Base-by-base conservation (phyloP, 306 rosid species). In the Quercus agrifolia region DNA sequence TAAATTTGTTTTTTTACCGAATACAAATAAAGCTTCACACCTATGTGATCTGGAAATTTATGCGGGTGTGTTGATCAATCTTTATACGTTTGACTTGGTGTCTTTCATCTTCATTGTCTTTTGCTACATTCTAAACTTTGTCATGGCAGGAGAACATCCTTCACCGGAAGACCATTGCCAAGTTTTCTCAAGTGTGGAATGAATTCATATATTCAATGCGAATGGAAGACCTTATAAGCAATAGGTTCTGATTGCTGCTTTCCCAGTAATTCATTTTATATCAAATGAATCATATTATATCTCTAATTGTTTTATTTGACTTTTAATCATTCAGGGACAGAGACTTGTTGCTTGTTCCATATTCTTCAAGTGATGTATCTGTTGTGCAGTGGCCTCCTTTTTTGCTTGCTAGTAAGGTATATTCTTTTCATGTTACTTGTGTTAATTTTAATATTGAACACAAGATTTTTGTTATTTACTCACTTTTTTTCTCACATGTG, bases 361-460 rank as follows among this genome's bases (percentile, higher is more conserved):
- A 85, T 84, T 81, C 70, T 78, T 88, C 98, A 71, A 74, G 21
- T 70, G 84, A 83, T 33, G 84, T 87, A 79, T 80, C 94, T 76
- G 96, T 92, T 77, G 85, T 95, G 75, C 99, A 92, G 89, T 95
- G 99, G 99, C 99, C 99, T 77, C 99, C 99, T 51, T 95, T 95
- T 87, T 83, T 95, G 88, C 99, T 95, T 84, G 99, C 99, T 82
- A 92, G 99, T 76, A 95, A 95, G 94, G 99, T 92, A 88, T 76
- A 66, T 78, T 41, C 52, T 78, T 80, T 77, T 76, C 79, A 82
- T 77, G 56, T 73, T 78, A 55, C 46, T 19, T 58, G 41, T 68
- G 59, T 79, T 82, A 21, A 63, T 69, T 59, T 61, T 74, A 62
- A 52, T 62, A 66, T 23, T 64, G 19, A 77, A 78, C 68, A 74